Base-by-base conservation (phyloP, 306 rosid species). In the Vicia villosa region DNA sequence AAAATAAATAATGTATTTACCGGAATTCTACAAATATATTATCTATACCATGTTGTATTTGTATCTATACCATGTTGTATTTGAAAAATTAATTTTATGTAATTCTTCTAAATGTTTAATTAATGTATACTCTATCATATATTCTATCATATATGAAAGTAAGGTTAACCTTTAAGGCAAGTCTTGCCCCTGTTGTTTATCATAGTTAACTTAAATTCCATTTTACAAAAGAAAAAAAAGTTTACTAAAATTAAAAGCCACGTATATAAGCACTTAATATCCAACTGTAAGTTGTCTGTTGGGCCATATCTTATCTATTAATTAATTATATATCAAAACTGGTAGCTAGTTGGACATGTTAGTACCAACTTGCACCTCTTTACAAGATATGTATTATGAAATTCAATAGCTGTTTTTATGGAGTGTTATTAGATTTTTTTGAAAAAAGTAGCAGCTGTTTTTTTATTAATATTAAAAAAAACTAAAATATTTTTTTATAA, bases 211-310 rank as follows among this genome's bases (percentile, higher is more conserved):
- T 42, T 42, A 3, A 42, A 42, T 12, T 42, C 6, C 47, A 42
- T 12, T 12, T 42, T 41, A 38, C 14, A 38, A 13, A 42, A n/a
- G n/a, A n/a, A 45, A 45, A 11, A 14, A n/a, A n/a, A 5, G 15
- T 70, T 73, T 26, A 5, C 45, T 28, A 73, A 41, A 63, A 65
- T 65, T 74, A 10, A 28, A 74, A 65, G 78, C 67, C 73, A 65
- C 66, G 72, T 54, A 74, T 26, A 16, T 16, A 63, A 12, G 57
- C 78, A 62, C 70, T 50, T 20, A 51, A 10, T n/a, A 8, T 46
- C 52, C 21, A 15, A 46, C 47, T 42, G 16, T 42, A 42, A 12
- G 47, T 13, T 42, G 16, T 0, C 15, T 42, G 5, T 43, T 43
- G 28, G 28, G 28, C 3, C 28, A 24, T 24, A 24, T 24, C 28